phyloP scores from a whole-genome alignment of 331 rosid species.

The Ulmus americana region DNA sequence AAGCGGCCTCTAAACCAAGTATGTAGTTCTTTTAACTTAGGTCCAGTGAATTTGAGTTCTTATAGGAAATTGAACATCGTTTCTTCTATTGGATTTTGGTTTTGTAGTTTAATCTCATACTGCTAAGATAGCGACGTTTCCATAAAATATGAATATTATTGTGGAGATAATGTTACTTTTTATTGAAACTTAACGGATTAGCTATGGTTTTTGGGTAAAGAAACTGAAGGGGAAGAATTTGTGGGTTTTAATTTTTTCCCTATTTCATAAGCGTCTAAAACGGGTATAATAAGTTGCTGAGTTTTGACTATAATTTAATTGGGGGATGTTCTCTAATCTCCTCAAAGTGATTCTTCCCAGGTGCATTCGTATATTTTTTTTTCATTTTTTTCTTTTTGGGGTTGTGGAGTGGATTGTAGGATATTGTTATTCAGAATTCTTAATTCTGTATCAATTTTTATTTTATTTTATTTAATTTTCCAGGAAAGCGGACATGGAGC shows the following conservation, averaged over 20 bases:
- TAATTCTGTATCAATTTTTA: not conserved
- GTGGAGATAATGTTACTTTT: too few species aligned
- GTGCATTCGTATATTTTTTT: not conserved
- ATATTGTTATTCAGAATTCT: not conserved
- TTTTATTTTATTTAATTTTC: slow-evolving; percentile 4
- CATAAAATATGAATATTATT: too few species aligned
- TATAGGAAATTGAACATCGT: too few species aligned
- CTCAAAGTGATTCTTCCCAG: not conserved
- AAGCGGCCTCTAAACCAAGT: slow-evolving; percentile 24
- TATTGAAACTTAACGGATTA: not conserved
- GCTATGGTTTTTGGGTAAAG: not conserved
- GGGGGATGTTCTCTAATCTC: too few species aligned
- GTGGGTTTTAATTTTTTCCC: too few species aligned
- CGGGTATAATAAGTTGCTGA: too few species aligned
- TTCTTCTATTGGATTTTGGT: too few species aligned
- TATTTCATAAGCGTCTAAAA: too few species aligned
- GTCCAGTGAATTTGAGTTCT: too few species aligned
- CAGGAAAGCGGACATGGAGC: slow-evolving; percentile 36
- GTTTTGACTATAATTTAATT: too few species aligned
- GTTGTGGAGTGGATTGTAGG: not conserved
- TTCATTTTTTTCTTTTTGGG: not conserved
- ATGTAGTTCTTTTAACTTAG: not conserved
- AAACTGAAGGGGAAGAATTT: not conserved
- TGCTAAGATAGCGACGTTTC: too few species aligned
- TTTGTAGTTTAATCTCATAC: too few species aligned